phyloP scores from a whole-genome alignment of 805 yeast genomes.

The Maudiozyma bulderi region DNA sequence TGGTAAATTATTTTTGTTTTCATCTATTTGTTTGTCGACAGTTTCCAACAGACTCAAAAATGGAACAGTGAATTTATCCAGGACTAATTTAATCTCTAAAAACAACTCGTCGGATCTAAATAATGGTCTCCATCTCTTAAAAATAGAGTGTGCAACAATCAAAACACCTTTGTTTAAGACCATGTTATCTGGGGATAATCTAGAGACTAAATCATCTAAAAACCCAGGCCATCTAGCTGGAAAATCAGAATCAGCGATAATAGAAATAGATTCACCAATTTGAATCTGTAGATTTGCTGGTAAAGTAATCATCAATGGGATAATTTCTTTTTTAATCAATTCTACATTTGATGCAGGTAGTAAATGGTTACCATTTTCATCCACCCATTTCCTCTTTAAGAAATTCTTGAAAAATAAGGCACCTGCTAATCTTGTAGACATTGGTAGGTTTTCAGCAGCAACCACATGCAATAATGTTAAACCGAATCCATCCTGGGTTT shows the following conservation, averaged over 20 bases:
- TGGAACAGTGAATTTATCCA: constrained; percentile 74
- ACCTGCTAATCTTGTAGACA: constrained; percentile 69
- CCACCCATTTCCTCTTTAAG: constrained; percentile 77
- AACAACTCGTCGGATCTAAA: constrained; percentile 86
- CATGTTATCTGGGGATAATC: constrained; percentile 57
- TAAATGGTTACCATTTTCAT: constrained; percentile 74
- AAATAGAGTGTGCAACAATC: constrained; percentile 88
- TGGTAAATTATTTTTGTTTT: constrained; percentile 37
- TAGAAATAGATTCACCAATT: constrained; percentile 85
- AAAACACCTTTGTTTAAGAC: constrained; percentile 74
- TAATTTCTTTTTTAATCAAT: constrained; percentile 64
- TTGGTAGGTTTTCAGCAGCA: constrained; percentile 46
- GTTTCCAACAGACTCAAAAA: constrained; percentile 59
- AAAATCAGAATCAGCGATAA: constrained; percentile 93
- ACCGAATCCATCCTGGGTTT: constrained; percentile 64
- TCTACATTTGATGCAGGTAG: constrained; percentile 52
- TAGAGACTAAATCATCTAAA: constrained; percentile 60
- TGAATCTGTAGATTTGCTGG: constrained; percentile 82
- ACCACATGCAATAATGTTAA: constrained; percentile 67
- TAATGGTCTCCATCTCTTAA: constrained; percentile 93
- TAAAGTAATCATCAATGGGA: constrained; percentile 74
- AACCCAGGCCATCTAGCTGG: constrained; percentile 82
- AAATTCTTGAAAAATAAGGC: constrained; percentile 86
- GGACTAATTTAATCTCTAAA: constrained; percentile 75
- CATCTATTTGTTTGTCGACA: constrained; percentile 57